These are phyloP conservation scores for Leccinum griseonigrum DNA, from an alignment of 1,284 basidiomycete genomes.

Conservation along the genomic window DNA sequence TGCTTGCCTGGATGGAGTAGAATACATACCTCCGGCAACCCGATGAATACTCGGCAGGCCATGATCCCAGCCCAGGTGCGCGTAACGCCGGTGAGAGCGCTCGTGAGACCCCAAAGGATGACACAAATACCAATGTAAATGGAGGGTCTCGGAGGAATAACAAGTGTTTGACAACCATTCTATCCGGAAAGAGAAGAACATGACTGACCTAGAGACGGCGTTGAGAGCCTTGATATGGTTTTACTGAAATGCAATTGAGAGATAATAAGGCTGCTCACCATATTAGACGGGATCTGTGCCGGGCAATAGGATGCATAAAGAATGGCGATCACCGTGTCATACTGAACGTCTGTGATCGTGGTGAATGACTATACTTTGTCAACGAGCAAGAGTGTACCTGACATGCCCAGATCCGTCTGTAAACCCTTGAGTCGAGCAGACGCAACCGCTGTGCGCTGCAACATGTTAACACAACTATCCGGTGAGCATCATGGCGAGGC, in stretches of 20 bases:
- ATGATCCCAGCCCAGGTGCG: constrained; percentile 49
- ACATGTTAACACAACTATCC: not conserved
- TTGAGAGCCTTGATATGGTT: constrained; percentile 32
- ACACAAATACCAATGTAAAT: constrained; percentile 25
- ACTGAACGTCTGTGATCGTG: not conserved
- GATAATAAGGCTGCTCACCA: constrained; percentile 36
- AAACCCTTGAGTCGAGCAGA: constrained; percentile 1
- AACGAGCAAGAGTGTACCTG: not conserved
- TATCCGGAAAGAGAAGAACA: not conserved
- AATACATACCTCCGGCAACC: constrained; percentile 41
- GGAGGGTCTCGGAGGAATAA: constrained; percentile 42
- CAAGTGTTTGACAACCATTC: not conserved
- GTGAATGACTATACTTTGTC: not conserved
- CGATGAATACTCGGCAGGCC: not conserved
- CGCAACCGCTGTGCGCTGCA: constrained; percentile 56
- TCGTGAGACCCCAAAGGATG: constrained; percentile 62
- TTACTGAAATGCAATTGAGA: constrained; percentile 44
- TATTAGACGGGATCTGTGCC: not conserved
- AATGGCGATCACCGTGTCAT: not conserved
- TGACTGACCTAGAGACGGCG: not conserved
- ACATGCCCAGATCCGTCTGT: not conserved
- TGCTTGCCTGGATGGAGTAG: not conserved
- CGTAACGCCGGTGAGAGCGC: constrained; percentile 58
- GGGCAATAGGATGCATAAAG: constrained; percentile 1
- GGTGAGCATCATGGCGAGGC: not conserved